phyloP scores from a whole-genome alignment of 2,329 filamentous ascomycete species.

The Paracorniculantispora psalliotae region DNA sequence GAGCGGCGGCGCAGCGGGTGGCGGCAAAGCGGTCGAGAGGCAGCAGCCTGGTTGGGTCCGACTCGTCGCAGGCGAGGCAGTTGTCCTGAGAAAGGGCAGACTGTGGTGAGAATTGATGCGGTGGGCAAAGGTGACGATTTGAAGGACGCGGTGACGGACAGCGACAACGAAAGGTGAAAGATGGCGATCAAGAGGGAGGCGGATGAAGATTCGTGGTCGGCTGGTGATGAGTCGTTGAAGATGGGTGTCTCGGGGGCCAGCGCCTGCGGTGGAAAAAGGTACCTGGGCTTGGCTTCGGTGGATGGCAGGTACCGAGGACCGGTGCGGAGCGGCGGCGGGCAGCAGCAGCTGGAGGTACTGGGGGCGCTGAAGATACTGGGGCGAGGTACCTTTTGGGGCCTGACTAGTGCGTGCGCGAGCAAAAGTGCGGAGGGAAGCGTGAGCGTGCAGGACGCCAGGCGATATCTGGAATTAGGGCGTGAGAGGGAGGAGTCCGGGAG shows the following conservation, averaged over 20 bases:
- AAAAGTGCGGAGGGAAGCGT: too few species aligned
- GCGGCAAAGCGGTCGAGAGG: background rate
- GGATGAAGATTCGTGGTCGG: background rate
- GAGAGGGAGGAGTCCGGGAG: too few species aligned
- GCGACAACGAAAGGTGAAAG: background rate
- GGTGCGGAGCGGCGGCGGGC: background rate
- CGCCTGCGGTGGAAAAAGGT: background rate
- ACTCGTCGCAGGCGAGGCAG: background rate
- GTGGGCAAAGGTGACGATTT: background rate
- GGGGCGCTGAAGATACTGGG: too few species aligned
- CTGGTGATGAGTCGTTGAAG: conserved; percentile 4
- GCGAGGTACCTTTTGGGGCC: too few species aligned
- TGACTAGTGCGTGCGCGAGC: too few species aligned
- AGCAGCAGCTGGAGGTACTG: too few species aligned
- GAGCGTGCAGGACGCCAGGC: background rate
- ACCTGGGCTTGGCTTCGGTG: background rate
- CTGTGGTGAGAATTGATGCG: background rate
- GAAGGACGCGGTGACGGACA: too few species aligned
- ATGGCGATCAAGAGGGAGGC: background rate
- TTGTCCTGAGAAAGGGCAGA: too few species aligned
- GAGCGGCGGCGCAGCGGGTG: background rate
- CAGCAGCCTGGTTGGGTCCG: background rate
- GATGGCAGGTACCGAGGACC: background rate
- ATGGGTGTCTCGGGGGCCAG: conserved; percentile 1
- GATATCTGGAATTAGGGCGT: too few species aligned